Percentiles rank a stretch among this genome's conserved stretches.
Conservation (phyloP, 495 filamentous ascomycete genomes). For the Xylaria scruposa region DNA sequence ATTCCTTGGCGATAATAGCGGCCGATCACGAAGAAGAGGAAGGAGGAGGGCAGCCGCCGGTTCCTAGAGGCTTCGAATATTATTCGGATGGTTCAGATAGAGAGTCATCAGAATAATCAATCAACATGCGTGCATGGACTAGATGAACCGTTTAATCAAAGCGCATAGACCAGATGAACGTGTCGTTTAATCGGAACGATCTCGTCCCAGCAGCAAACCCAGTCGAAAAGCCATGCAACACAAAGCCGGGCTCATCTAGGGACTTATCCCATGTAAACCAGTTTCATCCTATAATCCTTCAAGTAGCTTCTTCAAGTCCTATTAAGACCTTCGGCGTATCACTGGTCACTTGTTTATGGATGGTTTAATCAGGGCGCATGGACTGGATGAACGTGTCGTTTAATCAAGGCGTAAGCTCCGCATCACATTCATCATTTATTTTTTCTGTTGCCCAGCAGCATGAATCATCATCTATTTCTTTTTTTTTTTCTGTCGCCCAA, state of each 20-base stretch:
- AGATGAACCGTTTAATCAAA: background rate
- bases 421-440: background rate
- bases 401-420: no score
- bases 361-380: background rate
- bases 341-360: no score
- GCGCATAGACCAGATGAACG: background rate
- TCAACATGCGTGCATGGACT: background rate
- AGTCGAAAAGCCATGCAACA: no score
- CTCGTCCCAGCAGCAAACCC: no score
- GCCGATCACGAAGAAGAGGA: conserved; percentile 26
- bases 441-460: background rate
- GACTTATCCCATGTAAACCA: no score
- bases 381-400: background rate
- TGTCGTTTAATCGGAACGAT: no score
- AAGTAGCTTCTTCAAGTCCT: no score
- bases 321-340: no score
- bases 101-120: conserved; percentile 1
- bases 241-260: no score
- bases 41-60: background rate
- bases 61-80: conserved; percentile 21
- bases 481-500: background rate
- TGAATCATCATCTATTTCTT: no score
- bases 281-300: no score
- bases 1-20: background rate
- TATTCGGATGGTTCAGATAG: conserved; percentile 23